Evolutionary conservation across 2,329 filamentous ascomycete species (phyloP), one percentile per base, ranked within the genome.

Genomic region (Acephala macrosclerotiorum): DNA sequence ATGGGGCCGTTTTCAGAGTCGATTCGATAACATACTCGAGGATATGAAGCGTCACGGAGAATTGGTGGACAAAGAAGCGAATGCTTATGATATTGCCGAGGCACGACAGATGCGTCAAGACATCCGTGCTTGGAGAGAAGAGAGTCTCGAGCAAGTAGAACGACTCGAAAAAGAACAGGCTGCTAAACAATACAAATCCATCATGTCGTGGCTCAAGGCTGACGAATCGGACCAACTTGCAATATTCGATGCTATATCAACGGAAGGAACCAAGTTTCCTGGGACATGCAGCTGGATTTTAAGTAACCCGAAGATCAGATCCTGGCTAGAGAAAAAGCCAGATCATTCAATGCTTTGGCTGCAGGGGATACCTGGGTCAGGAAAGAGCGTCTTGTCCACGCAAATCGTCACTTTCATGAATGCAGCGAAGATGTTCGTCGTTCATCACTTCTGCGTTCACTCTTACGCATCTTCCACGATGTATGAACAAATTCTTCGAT

Each of bases 251-350:
- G 65, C 67, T 0, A 65, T 76, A 14, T 56, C 68, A 0, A 45
- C 64, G 1, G 75, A 78, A 58, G 70, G 61, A 1, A 51, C 35
- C 0, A 73, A 69, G 12, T 71, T 77, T 45, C 71, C 74, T 0
- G 78, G 75, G 0, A 79, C 78, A 2, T 77, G 74, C 47, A 67
- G 60, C 12, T 80, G 79, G 79, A 67, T 78, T n/a, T 36, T 76
- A 1, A 67, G 75, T 1, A 71, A 79, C 2, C 12, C 36, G 0
- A 72, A 70, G 9, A 66, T 80, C 5, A 45, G 16, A 1, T 51
- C 70, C 1, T 79, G 75, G 76, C 60, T 78, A 11, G 64, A 64
- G 42, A n/a, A 12, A 2, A 70, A 42, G 0, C 64, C 65, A 0
- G 70, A 77, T 3, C 60, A 63, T 0, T 61, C 70, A 2, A 69